Conservation (phyloP, 768 basidiomycete species). For the Termitomyces sp. region DNA sequence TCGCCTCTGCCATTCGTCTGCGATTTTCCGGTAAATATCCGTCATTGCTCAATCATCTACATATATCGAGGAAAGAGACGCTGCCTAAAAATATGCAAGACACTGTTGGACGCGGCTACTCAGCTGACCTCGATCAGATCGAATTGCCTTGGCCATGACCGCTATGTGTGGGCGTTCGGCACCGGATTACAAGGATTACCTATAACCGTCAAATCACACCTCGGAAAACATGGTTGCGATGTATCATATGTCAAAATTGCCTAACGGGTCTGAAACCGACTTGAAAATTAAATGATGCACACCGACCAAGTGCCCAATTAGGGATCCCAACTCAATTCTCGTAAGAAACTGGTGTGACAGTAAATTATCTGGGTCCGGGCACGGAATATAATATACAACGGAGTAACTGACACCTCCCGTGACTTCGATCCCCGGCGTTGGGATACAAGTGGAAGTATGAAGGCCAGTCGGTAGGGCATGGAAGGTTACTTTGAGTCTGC, state of each 20-base stretch:
- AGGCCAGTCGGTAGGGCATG: conserved; percentile 8
- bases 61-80: neutral
- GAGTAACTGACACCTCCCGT: neutral
- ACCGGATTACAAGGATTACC: neutral
- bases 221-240: neutral
- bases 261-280: no score
- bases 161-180: neutral
- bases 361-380: neutral
- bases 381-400: neutral
- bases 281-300: neutral
- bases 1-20: neutral
- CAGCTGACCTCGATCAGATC: neutral
- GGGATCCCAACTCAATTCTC: neutral
- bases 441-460: neutral
- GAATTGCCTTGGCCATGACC: no score
- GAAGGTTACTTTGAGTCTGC: conserved; percentile 27
- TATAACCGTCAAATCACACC: neutral
- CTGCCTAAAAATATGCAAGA: neutral
- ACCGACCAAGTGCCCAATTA: neutral
- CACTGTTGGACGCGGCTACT: neutral
- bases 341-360: neutral
- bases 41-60: no score
- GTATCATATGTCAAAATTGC: neutral
- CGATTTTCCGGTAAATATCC: neutral
- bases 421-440: neutral